Evolutionary conservation across 148 eudicot species (phyloP).

Genomic region (Limonium bicolor): DNA sequence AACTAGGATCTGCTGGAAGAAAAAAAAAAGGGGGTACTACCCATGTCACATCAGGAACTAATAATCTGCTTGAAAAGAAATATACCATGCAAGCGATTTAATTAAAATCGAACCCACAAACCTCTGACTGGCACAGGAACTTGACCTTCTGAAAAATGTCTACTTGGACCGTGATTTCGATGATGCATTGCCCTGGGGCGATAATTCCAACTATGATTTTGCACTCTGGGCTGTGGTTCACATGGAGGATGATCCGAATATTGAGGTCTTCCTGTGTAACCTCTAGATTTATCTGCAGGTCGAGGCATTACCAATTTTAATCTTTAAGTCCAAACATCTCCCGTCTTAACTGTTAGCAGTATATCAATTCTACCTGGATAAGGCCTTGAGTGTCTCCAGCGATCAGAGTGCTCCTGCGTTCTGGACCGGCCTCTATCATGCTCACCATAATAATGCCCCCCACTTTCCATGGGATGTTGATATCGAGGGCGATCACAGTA

Average conservation of each 20-base stretch:
- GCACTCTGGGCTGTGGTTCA: slow-evolving; percentile 33
- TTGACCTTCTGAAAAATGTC: slow-evolving; percentile 60
- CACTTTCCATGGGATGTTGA: slow-evolving; percentile 33
- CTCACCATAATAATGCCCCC: slow-evolving; percentile 52
- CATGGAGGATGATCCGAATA: slow-evolving; percentile 37
- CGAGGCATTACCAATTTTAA: slow-evolving; percentile 7
- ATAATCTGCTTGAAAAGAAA: neutral
- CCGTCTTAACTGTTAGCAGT: no score
- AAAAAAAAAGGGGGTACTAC: neutral
- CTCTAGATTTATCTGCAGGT: slow-evolving; percentile 34
- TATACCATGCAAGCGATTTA: neutral
- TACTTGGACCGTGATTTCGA: slow-evolving; percentile 33
- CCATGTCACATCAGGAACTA: neutral
- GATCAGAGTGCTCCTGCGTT: slow-evolving; percentile 41
- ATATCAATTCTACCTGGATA: slow-evolving; percentile 27
- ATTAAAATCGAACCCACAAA: slow-evolving; percentile 12
- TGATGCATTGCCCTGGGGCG: slow-evolving; percentile 52
- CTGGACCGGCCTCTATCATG: slow-evolving; percentile 43
- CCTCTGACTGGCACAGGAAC: slow-evolving; percentile 64
- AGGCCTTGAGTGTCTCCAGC: slow-evolving; percentile 69
- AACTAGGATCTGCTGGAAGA: slow-evolving; percentile 44
- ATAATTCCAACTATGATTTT: slow-evolving; percentile 45
- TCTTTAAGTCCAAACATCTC: neutral
- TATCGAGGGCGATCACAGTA: slow-evolving; percentile 35
- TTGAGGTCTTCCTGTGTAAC: slow-evolving; percentile 26